Evolutionary conservation across 108 stramenopile species (phyloP).

Genomic region (Skeletonema costatum): DNA sequence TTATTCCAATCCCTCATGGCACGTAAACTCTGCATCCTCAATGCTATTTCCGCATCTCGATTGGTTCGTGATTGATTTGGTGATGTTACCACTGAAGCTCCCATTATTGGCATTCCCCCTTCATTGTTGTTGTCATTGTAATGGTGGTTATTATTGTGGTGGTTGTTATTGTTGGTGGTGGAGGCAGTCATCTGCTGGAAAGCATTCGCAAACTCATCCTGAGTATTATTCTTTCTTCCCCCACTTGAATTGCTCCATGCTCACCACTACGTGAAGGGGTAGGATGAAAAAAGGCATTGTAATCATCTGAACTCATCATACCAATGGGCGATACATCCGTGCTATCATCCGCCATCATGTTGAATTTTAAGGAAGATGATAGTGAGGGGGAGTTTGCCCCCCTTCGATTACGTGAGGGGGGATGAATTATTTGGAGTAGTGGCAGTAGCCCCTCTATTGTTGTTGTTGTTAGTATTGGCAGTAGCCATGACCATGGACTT

Average conservation of each 20-base stretch:
- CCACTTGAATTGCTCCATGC: background rate
- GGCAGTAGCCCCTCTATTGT: background rate
- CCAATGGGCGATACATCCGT: conserved; percentile 33
- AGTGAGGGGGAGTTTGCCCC: background rate
- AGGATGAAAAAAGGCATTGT: background rate
- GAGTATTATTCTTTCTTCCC: background rate
- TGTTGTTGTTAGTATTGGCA: background rate
- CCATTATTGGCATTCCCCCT: background rate
- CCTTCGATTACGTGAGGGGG: background rate
- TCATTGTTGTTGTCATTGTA: background rate
- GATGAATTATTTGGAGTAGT: background rate
- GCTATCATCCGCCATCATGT: conserved; percentile 8
- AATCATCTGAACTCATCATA: conserved; percentile 23
- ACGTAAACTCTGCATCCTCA: conserved; percentile 30
- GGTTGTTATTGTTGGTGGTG: no score
- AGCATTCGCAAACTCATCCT: no score
- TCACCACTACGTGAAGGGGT: background rate
- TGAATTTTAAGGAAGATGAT: no score
- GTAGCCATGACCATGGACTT: background rate
- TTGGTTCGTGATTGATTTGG: background rate
- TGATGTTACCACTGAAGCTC: background rate
- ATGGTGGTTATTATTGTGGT: no score
- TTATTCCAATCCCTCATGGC: conserved; percentile 13
- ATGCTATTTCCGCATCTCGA: conserved; percentile 15
- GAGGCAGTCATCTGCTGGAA: no score